Evolutionary conservation across 306 rosid genomes (phyloP), one percentile per base, ranked within the genome.

Genomic region (Trichosanthes cucumerina): DNA sequence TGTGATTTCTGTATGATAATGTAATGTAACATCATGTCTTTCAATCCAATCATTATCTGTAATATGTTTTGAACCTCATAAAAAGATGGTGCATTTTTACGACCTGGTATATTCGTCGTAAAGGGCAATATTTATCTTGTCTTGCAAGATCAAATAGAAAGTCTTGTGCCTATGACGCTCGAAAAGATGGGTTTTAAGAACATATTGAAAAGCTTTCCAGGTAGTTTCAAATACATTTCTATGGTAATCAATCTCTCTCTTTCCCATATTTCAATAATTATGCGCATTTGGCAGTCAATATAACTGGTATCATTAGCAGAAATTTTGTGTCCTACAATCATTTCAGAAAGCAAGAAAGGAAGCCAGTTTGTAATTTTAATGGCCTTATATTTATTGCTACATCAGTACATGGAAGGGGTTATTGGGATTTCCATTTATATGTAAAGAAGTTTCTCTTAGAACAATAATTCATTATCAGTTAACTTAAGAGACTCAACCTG

Each of bases 351-450:
- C 59, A 72, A 46, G 43, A 16, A 49, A 28, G 59, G 15, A 47
- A 14, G 59, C 6, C 54, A 44, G 38, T 26, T 44, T 72, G 14
- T 24, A 72, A 72, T 6, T 24, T 14, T 4, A 46, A 8, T 28
- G 8, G 2, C 36, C 18, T 26, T 71, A 3, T 23, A 71, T 26
- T 13, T 12, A 65, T 43, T 39, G 18, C 10, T n/a, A 24, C 1
- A 71, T 71, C 15, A 49, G 26, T 73, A 23, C 77, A 72, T 72
- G 77, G 54, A 73, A 73, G 24, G 59, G 49, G 60, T 16, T 47
- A 4, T 4, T 24, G 21, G 5, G 47, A 46, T 24, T 73, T 73
- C 24, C 41, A 46, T 73, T 46, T 16, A 71, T 21, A 15, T 4
- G 13, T 21, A 71, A 71, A 6, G 76, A 65, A 65, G 49, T 39